Conservation (phyloP, 495 filamentous ascomycete species). For the Aspergillus indologenus region DNA sequence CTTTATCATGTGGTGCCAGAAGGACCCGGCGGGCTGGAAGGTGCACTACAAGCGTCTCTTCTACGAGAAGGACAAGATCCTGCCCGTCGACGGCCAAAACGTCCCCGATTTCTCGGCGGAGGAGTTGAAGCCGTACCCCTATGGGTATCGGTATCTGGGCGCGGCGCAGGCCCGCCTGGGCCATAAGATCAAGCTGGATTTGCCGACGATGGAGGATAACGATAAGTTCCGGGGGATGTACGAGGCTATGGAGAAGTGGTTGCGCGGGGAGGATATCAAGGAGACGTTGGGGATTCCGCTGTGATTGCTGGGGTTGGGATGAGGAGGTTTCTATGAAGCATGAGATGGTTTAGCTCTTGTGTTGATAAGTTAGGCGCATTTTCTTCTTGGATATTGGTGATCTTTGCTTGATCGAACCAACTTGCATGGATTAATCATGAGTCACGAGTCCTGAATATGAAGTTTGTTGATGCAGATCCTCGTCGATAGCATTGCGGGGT, state of each 20-base stretch:
- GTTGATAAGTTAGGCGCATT: too few species aligned
- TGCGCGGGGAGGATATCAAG: constrained; percentile 6
- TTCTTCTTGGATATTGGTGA: too few species aligned
- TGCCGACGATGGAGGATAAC: constrained; percentile 7
- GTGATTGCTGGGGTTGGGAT: too few species aligned
- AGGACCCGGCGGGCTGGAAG: constrained; percentile 2
- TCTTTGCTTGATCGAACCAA: too few species aligned
- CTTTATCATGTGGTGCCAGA: constrained; percentile 6
- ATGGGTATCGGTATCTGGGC: constrained; percentile 8
- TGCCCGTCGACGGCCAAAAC: constrained; percentile 2
- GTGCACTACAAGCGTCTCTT: constrained; percentile 4
- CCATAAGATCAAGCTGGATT: constrained; percentile 5
- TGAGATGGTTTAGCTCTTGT: too few species aligned
- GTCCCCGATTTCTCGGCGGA: constrained; percentile 11
- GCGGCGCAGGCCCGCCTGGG: not conserved
- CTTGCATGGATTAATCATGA: too few species aligned
- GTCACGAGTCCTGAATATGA: too few species aligned
- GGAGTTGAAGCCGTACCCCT: constrained; percentile 1
- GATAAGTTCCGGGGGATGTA: constrained; percentile 11
- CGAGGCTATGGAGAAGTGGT: constrained; percentile 9
- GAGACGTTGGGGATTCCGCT: constrained; percentile 5
- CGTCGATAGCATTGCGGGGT: too few species aligned
- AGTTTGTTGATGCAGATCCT: too few species aligned
- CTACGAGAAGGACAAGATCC: constrained; percentile 6
- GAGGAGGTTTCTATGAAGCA: not conserved